Conservation (phyloP, 1,284 basidiomycete species). For the Sporisorium graminicola region DNA sequence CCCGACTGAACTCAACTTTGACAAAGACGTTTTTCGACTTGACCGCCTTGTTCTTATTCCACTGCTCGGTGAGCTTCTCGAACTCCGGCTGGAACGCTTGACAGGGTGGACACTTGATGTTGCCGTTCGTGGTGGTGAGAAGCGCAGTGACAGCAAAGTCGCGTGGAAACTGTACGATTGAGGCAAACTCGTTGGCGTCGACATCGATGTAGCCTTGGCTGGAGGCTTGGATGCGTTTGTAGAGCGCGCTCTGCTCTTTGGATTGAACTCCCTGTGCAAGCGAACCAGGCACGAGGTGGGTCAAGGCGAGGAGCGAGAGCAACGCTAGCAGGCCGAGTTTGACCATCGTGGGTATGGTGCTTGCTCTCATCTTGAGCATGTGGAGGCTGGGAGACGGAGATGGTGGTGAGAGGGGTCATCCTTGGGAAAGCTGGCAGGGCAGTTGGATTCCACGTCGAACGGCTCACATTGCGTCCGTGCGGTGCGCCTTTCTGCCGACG, state of each 20-base stretch:
- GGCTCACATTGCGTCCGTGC: constrained; percentile 27
- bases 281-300: constrained; percentile 4
- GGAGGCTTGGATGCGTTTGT: constrained; percentile 32
- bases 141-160: constrained; percentile 54
- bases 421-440: not conserved
- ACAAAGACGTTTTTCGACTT: constrained; percentile 54
- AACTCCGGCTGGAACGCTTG: constrained; percentile 58
- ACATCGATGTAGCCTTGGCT: constrained; percentile 35
- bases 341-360: constrained; percentile 7
- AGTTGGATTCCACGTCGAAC: constrained; percentile 24
- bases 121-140: constrained; percentile 49
- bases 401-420: not conserved
- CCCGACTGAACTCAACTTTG: constrained; percentile 55
- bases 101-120: constrained; percentile 59
- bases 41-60: constrained; percentile 38
- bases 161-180: constrained; percentile 24
- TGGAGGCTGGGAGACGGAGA: not conserved
- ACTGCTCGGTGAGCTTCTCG: constrained; percentile 50
- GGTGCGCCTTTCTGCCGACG: not conserved
- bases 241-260: constrained; percentile 26
- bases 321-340: constrained; percentile 19
- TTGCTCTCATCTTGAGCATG: constrained; percentile 15
- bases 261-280: constrained; percentile 17
- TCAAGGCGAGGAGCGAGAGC: constrained; percentile 22
- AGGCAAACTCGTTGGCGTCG: constrained; percentile 28